phyloP scores from a whole-genome alignment of 2,329 filamentous ascomycete species.

The Whalleya microplaca region DNA sequence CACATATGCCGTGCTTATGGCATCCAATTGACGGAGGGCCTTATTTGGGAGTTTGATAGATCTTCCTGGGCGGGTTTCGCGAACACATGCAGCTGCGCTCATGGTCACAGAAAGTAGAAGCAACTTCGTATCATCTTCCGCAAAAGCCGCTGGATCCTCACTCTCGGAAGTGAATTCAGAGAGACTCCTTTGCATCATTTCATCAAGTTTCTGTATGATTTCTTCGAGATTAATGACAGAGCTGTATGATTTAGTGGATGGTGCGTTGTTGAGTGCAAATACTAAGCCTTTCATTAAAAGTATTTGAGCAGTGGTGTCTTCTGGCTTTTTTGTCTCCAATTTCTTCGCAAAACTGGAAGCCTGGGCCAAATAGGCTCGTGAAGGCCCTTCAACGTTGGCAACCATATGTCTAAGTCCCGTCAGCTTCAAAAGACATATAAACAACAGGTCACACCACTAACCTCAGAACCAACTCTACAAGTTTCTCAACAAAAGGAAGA shows the following conservation, averaged over 20 bases:
- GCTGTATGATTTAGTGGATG: conserved; percentile 15
- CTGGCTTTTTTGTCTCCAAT: conserved; percentile 15
- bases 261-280: conserved; percentile 21
- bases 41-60: conserved; percentile 29
- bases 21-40: conserved; percentile 25
- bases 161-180: conserved; percentile 25
- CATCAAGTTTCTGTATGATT: conserved; percentile 26
- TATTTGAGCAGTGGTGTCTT: conserved; percentile 21
- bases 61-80: conserved; percentile 12
- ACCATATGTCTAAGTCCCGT: conserved; percentile 33
- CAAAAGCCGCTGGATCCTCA: conserved; percentile 9
- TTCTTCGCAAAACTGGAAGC: conserved; percentile 29
- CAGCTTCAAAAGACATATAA: conserved; percentile 9
- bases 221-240: conserved; percentile 17
- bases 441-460: conserved; percentile 15
- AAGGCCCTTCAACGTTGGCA: conserved; percentile 27
- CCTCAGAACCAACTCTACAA: conserved; percentile 35
- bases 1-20: conserved; percentile 23
- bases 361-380: conserved; percentile 29
- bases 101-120: conserved; percentile 25
- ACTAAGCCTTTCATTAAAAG: conserved; percentile 33
- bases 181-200: conserved; percentile 28
- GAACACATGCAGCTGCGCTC: conserved; percentile 28
- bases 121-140: conserved; percentile 19
- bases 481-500: conserved; percentile 27